Base-by-base conservation (phyloP, 371 early-diverging fungal species). In the Actinomortierella wolfii region DNA sequence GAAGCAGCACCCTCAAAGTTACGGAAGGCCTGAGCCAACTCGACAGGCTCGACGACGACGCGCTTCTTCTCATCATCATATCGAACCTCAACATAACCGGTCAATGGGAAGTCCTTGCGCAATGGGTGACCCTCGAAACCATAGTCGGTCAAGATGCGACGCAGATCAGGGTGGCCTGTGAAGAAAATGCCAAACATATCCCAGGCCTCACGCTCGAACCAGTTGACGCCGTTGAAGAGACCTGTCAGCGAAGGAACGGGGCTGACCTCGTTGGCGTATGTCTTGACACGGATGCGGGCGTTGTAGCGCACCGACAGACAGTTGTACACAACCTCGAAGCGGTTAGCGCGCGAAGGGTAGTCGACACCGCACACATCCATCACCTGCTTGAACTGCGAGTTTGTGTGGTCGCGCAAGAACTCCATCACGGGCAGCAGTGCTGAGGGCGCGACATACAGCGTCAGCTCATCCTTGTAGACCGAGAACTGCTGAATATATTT, bases 181-280 rank as follows among this genome's bases (percentile, higher is more conserved):
- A 97, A 98, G 80, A 94, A 94, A 63, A 98, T 87, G 65, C 99
- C 99, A 78, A 88, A 98, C 98, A 98, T 97, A 77, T 98, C 99
- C 81, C 92, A 98, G 13, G 91, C 94, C 79, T 98, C 99, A 77
- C 99, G 92, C 81, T 98, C 99, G 62, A 92, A 90, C 99, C 99
- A 98, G 82, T 95, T 97, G 44, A 96, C 96, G 43, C 91, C 88
- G 60, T 82, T 86, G 79, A 85, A 95, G 25, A 96, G 58, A 47
- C 83, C 80, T 0, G 86, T 85, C 25, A 84, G 68, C 17, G 92
- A 94, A 13, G 98, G 98, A 2, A 98, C 95, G 25, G 96, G 92
- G 11, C 89, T 86, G 21, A 86, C 86, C 78, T 98, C 98, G 61
- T 88, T 91, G 23, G 94, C 90, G 65, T 97, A 97, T 18, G 98